Evolutionary conservation across 352 stramenopile genomes (phyloP), one percentile per base, ranked within the genome.

Genomic region (Globisporangium nodosum): DNA sequence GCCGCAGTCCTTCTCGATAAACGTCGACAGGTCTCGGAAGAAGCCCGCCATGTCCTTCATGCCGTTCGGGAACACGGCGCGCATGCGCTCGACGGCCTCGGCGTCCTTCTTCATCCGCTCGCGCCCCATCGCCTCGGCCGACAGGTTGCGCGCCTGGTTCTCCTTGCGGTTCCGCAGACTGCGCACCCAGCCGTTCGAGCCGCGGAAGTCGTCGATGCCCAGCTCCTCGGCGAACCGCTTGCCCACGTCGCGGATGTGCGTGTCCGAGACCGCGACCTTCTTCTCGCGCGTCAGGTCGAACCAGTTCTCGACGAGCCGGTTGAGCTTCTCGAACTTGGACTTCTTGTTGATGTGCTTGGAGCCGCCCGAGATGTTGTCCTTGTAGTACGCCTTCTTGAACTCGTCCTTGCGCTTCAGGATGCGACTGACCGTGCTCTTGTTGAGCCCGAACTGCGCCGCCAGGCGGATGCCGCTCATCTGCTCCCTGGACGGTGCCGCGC

Each of bases 301-400:
- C 82, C 82, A 92, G 58, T 88, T 92, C 62, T 92, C 82, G 0
- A 92, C 82, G 3, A 92, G 71, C 1, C 76, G 65, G 46, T 92
- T 92, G 53, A 92, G 78, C 53, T 88, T 88, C 39, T 92, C 82
- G 58, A 89, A 92, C 69, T 90, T 90, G 61, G 82, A 92, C 64
- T 90, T 92, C 57, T 92, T 92, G 74, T 90, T 92, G 57, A 92
- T 92, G 58, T 92, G 82, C 66, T 92, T 92, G 54, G 82, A 90
- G 50, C 78, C 78, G 35, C 82, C 82, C 27, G 82, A 88, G 60
- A 92, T 79, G 55, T 90, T 90, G 73, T 92, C 82, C 65, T 90
- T 87, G 69, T 92, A 92, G 61, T 88, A 92, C 20, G 82, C 82
- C 60, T 90, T 88, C 70, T 92, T 92, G 68, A 88, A 90, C 74